phyloP scores from a whole-genome alignment of 148 eudicot species.

The Camellia granthamiana region DNA sequence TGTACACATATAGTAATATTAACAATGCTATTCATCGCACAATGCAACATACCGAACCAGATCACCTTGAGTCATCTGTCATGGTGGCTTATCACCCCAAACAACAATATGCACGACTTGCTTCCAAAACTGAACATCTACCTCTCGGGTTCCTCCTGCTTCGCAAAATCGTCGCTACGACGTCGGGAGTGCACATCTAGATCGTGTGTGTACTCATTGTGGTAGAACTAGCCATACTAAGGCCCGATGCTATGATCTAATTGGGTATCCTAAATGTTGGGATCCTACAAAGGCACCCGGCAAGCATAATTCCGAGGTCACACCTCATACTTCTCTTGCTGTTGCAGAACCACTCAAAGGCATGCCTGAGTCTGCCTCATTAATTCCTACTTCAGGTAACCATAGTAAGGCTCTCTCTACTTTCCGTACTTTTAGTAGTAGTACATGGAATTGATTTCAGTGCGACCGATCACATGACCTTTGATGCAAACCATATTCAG shows the following conservation, averaged over 20 bases:
- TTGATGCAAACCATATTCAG: background rate
- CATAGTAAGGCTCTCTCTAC: too few relatives aligned
- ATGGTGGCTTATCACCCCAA: background rate
- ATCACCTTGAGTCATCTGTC: background rate
- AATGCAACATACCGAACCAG: background rate
- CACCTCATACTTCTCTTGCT: background rate
- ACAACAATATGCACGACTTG: background rate
- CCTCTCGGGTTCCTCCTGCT: background rate
- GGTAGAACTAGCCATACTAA: background rate
- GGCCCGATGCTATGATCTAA: background rate
- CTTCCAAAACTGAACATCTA: background rate
- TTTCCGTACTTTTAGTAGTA: too few relatives aligned
- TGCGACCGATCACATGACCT: conserved; percentile 1
- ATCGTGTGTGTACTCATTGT: background rate
- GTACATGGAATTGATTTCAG: background rate
- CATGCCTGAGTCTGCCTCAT: background rate
- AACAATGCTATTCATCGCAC: background rate
- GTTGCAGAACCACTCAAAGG: background rate
- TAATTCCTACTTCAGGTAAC: too few relatives aligned
- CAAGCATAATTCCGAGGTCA: background rate
- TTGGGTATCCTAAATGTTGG: background rate
- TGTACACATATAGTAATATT: too few relatives aligned
- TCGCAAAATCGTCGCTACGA: background rate
- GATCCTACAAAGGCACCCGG: conserved; percentile 5
- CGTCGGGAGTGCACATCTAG: background rate